Evolutionary conservation across 1,284 basidiomycete genomes (phyloP).

Genomic region (Schizopora paradoxa): DNA sequence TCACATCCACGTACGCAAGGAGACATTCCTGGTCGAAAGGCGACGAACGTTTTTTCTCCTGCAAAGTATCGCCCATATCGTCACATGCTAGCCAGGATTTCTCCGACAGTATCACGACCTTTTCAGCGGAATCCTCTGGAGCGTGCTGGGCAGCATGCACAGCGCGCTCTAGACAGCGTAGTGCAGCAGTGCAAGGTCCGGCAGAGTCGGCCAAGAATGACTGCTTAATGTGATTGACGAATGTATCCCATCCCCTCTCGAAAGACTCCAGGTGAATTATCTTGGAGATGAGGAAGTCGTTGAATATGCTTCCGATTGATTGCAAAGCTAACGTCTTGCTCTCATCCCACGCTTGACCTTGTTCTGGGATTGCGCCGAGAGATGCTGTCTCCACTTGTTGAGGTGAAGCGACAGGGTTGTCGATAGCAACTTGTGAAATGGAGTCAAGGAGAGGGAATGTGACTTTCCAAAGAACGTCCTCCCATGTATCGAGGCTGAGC

Average conservation of each 20-base stretch:
- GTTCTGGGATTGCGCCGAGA: conserved; percentile 20
- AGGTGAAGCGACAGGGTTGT: conserved; percentile 21
- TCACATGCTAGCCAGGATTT: conserved; percentile 70
- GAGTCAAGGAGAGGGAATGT: conserved; percentile 84
- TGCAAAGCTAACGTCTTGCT: conserved; percentile 83
- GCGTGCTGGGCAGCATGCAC: conserved; percentile 48
- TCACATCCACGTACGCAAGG: conserved; percentile 71
- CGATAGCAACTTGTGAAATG: conserved; percentile 53
- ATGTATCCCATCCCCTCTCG: conserved; percentile 62
- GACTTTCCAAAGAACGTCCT: conserved; percentile 82
- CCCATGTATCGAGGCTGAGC: conserved; percentile 78
- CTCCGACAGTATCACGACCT: conserved; percentile 49
- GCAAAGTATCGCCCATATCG: conserved; percentile 54
- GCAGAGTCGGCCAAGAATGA: conserved; percentile 67
- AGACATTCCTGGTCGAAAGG: conserved; percentile 87
- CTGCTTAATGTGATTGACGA: conserved; percentile 65
- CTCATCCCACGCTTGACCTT: conserved; percentile 70
- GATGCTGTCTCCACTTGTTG: conserved; percentile 16
- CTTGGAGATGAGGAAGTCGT: conserved; percentile 71
- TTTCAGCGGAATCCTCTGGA: conserved; percentile 36
- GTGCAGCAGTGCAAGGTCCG: conserved; percentile 68
- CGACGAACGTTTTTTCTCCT: conserved; percentile 25
- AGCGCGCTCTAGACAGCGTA: conserved; percentile 78
- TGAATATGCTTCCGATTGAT: conserved; percentile 80
- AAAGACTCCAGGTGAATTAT: conserved; percentile 71